phyloP scores from a whole-genome alignment of 768 basidiomycete genomes.

The Stropharia rugosoannulata region DNA sequence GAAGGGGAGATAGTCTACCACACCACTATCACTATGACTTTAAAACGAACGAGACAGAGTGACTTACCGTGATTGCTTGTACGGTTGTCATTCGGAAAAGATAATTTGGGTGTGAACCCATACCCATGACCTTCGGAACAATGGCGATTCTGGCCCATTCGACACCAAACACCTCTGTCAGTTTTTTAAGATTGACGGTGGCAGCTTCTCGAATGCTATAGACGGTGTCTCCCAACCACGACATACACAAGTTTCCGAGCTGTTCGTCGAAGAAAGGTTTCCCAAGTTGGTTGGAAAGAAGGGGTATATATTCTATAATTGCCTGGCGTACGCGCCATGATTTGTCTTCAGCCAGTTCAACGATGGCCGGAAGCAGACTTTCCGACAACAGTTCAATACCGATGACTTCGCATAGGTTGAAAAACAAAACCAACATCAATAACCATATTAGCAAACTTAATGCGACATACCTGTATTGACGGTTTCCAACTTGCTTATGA shows the following conservation, averaged over 20 bases:
- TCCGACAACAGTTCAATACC: conserved; percentile 94
- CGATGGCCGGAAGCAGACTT: conserved; percentile 94
- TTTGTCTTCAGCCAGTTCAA: conserved; percentile 98
- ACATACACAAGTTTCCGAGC: conserved; percentile 96
- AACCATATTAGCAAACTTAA: conserved; percentile 5
- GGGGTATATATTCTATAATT: conserved; percentile 99
- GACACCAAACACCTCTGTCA: conserved; percentile 98
- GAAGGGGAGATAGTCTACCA: conserved; percentile 91
- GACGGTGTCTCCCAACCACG: conserved; percentile 97
- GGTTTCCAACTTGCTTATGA: conserved; percentile 97
- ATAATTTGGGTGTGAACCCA: conserved; percentile 97
- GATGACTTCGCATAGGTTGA: conserved; percentile 63
- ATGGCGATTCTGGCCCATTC: conserved; percentile 95
- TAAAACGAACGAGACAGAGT: conserved; percentile 1
- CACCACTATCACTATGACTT: neutral
- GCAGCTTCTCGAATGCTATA: conserved; percentile 99
- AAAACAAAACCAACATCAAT: conserved; percentile 6
- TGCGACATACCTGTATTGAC: conserved; percentile 81
- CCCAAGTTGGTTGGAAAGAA: conserved; percentile 96
- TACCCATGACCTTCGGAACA: conserved; percentile 94
- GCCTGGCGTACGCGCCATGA: conserved; percentile 99
- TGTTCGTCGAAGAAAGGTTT: conserved; percentile 98
- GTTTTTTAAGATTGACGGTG: conserved; percentile 92
- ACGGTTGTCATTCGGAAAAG: conserved; percentile 98
- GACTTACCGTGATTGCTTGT: conserved; percentile 87